phyloP scores from a whole-genome alignment of 352 stramenopile species.

The Pythium sp. region DNA sequence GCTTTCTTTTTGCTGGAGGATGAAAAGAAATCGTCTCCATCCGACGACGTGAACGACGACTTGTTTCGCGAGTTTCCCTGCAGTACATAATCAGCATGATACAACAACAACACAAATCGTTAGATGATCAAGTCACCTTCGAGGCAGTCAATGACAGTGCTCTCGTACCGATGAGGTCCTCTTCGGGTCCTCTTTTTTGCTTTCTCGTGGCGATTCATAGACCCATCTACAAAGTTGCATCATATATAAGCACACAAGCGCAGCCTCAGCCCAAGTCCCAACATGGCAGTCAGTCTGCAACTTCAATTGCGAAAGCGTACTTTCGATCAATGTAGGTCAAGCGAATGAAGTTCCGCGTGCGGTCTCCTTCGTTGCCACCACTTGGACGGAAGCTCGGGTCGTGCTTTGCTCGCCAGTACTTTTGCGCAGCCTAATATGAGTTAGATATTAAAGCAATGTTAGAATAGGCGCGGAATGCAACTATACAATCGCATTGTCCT shows the following conservation, averaged over 20 bases:
- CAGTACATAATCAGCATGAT: neutral
- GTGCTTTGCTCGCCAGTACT: slow-evolving; percentile 83
- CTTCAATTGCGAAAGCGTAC: slow-evolving; percentile 24
- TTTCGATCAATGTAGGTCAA: slow-evolving; percentile 87
- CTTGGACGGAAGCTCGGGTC: slow-evolving; percentile 75
- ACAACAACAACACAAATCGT: neutral
- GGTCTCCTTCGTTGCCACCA: slow-evolving; percentile 72
- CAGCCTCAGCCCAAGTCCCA: neutral
- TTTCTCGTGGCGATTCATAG: slow-evolving; percentile 65
- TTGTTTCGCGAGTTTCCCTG: slow-evolving; percentile 42
- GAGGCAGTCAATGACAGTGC: neutral
- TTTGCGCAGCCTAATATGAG: slow-evolving; percentile 59
- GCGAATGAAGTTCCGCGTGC: slow-evolving; percentile 87
- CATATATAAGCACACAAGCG: neutral
- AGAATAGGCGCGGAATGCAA: no score
- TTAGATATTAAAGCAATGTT: neutral
- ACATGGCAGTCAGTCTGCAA: neutral
- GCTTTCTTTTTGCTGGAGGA: slow-evolving; percentile 23
- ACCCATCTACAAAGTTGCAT: slow-evolving; percentile 48
- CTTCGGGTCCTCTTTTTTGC: slow-evolving; percentile 39
- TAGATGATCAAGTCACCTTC: neutral
- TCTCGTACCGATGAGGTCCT: slow-evolving; percentile 36
- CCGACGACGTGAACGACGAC: slow-evolving; percentile 35
- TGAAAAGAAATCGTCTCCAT: slow-evolving; percentile 46
- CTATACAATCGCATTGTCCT: slow-evolving; percentile 4